These are phyloP conservation scores for Pseudogymnoascus sp. DNA, from an alignment of 2,329 filamentous ascomycete genomes.

Conservation along the genomic window DNA sequence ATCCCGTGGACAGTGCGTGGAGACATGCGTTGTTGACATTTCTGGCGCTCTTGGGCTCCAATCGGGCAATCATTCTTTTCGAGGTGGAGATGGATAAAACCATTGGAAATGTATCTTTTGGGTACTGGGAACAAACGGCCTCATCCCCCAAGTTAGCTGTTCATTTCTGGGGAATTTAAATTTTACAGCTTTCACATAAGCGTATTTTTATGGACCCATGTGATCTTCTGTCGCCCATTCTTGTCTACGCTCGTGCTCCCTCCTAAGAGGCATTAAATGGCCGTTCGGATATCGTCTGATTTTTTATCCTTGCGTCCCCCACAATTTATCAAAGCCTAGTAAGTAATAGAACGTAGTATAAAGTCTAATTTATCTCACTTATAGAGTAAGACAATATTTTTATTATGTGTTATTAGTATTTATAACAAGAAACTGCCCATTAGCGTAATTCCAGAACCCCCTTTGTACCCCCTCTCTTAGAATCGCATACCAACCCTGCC, in stretches of 20 bases:
- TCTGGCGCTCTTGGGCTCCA: background rate
- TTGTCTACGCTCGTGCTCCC: background rate
- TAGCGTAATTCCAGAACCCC: background rate
- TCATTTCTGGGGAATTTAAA: background rate
- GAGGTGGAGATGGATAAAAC: background rate
- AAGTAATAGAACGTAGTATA: background rate
- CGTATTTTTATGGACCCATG: background rate
- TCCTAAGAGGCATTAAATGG: background rate
- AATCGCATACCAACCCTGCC: background rate
- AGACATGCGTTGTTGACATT: background rate
- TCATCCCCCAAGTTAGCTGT: background rate
- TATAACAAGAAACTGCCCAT: background rate
- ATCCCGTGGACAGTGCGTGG: background rate
- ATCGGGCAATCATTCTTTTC: background rate
- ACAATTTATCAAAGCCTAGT: background rate
- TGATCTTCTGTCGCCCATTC: background rate
- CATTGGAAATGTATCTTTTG: background rate
- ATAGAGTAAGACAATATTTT: background rate
- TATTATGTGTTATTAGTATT: background rate
- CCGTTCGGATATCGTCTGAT: background rate
- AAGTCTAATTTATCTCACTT: background rate
- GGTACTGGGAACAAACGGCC: background rate
- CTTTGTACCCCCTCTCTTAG: background rate
- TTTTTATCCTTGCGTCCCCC: background rate
- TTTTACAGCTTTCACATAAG: background rate